A percentile compares a stretch with the other conserved stretches of the same genome.
These are phyloP conservation scores for Choiromyces venosus DNA, from an alignment of 495 filamentous ascomycete genomes.

Conservation along the genomic window DNA sequence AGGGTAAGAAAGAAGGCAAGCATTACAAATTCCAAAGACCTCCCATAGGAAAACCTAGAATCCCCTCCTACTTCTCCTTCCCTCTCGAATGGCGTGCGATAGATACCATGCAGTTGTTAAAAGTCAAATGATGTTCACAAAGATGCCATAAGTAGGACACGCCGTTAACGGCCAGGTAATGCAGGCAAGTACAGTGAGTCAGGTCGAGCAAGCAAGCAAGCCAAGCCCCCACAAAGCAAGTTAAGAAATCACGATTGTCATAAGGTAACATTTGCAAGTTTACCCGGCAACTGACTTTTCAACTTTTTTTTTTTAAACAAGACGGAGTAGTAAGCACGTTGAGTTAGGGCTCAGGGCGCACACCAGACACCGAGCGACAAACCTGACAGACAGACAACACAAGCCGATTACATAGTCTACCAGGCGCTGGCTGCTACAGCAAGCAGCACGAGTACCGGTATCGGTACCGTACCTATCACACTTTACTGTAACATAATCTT, in stretches of 20 bases:
- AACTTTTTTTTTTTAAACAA: too few relatives aligned
- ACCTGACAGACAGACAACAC: too few relatives aligned
- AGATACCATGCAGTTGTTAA: not conserved
- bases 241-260: too few relatives aligned
- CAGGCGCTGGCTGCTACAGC: not conserved
- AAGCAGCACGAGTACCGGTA: not conserved
- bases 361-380: not conserved
- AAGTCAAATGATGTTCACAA: not conserved
- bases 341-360: not conserved
- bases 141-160: not conserved
- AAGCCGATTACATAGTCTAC: not conserved
- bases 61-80: too few relatives aligned
- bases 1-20: too few relatives aligned
- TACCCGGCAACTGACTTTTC: not conserved
- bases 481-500: not conserved
- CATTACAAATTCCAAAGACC: not conserved
- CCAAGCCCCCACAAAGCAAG: too few relatives aligned
- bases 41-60: not conserved
- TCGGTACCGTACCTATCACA: not conserved
- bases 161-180: not conserved
- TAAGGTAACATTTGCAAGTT: not conserved
- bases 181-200: not conserved
- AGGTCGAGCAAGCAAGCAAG: too few relatives aligned
- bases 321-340: too few relatives aligned
- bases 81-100: not conserved